Conservation (phyloP, 1,284 basidiomycete species). For the Agaricales sp. region DNA sequence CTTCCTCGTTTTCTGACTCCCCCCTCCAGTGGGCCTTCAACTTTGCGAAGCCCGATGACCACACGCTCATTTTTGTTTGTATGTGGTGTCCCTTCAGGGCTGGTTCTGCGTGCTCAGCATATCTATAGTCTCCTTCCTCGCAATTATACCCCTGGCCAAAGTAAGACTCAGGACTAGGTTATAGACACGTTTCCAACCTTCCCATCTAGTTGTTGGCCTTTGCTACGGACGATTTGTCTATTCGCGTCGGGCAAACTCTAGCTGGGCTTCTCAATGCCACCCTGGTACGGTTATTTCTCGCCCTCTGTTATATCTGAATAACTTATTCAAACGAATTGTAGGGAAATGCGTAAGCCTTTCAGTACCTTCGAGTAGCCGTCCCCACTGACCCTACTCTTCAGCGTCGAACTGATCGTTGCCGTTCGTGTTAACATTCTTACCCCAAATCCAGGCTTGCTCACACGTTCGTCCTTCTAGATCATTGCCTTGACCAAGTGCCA, state of each 20-base stretch:
- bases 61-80: slow-evolving; percentile 69
- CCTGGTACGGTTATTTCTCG: slow-evolving; percentile 42
- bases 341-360: no score
- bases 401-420: slow-evolving; percentile 72
- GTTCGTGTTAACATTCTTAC: slow-evolving; percentile 37
- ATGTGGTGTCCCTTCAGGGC: slow-evolving; percentile 17
- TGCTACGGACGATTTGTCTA: slow-evolving; percentile 79
- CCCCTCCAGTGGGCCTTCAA: slow-evolving; percentile 60
- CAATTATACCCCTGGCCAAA: slow-evolving; percentile 69
- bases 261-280: slow-evolving; percentile 84
- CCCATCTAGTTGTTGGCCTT: slow-evolving; percentile 61
- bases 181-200: not conserved
- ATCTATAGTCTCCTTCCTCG: slow-evolving; percentile 52
- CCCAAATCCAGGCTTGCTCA: slow-evolving; percentile 11
- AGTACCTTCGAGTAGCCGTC: slow-evolving; percentile 24
- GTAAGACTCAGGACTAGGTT: slow-evolving; percentile 31
- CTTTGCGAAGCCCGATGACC: slow-evolving; percentile 35
- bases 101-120: not conserved
- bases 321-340: slow-evolving; percentile 18
- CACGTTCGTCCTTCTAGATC: slow-evolving; percentile 41
- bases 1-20: no score
- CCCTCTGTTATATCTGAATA: slow-evolving; percentile 3
- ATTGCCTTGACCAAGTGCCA: slow-evolving; percentile 77
- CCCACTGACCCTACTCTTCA: slow-evolving; percentile 28
- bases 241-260: slow-evolving; percentile 77